phyloP scores from a whole-genome alignment of 768 basidiomycete genomes.

The Sarcomyxa edulis region DNA sequence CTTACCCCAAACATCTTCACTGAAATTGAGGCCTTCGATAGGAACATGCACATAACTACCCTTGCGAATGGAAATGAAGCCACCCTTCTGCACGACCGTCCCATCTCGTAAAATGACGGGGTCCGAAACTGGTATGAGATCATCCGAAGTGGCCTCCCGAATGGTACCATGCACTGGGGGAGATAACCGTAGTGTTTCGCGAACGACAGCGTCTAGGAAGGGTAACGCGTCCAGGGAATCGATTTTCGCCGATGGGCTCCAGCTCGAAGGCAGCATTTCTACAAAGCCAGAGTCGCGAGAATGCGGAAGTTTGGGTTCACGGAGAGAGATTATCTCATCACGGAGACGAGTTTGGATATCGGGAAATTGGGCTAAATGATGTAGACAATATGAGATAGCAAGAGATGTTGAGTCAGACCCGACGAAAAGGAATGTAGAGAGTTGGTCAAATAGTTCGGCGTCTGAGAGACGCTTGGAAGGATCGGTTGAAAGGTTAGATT shows the following conservation, averaged over 20 bases:
- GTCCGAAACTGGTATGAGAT: constrained; percentile 46
- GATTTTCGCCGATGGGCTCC: constrained; percentile 8
- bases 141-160: constrained; percentile 48
- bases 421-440: constrained; percentile 60
- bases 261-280: constrained; percentile 6
- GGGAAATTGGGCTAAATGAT: constrained; percentile 48
- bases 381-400: constrained; percentile 53
- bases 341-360: constrained; percentile 52
- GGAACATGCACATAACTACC: constrained; percentile 55
- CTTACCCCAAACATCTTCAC: constrained; percentile 48
- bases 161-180: constrained; percentile 55
- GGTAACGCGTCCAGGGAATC: constrained; percentile 37
- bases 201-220: constrained; percentile 52
- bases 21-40: constrained; percentile 48
- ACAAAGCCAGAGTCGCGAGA: constrained; percentile 7
- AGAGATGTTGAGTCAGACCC: constrained; percentile 59
- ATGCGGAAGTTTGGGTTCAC: constrained; percentile 7
- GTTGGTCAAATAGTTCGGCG: constrained; percentile 55
- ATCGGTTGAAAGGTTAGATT: constrained; percentile 49
- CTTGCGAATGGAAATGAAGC: constrained; percentile 40
- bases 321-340: constrained; percentile 34
- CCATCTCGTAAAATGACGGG: constrained; percentile 38
- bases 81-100: constrained; percentile 27
- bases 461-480: constrained; percentile 47
- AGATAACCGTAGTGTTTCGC: constrained; percentile 50